These are phyloP conservation scores for Gliomastix tumulicola DNA, from an alignment of 2,329 filamentous ascomycete genomes.

Conservation along the genomic window DNA sequence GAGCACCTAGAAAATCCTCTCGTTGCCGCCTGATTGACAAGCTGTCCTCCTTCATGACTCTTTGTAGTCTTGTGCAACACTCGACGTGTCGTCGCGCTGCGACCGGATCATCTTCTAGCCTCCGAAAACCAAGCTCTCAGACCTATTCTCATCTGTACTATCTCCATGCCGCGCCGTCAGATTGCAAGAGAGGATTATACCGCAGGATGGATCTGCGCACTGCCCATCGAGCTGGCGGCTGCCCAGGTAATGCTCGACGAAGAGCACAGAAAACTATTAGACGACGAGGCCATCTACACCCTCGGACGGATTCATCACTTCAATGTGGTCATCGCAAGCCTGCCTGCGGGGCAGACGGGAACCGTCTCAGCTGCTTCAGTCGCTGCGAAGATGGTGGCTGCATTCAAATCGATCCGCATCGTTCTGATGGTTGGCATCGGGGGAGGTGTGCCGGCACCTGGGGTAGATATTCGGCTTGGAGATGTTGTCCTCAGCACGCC, in stretches of 20 bases:
- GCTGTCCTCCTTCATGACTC: no score
- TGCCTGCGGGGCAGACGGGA: slow-evolving; percentile 22
- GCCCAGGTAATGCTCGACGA: slow-evolving; percentile 16
- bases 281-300: not conserved
- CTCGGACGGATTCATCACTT: slow-evolving; percentile 13
- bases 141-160: no score
- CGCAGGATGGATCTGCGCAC: slow-evolving; percentile 14
- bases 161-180: no score
- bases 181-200: no score
- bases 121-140: no score
- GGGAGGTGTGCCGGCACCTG: slow-evolving; percentile 8
- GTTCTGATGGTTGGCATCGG: slow-evolving; percentile 13
- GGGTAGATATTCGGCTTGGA: slow-evolving; percentile 11
- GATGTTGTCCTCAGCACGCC: slow-evolving; percentile 12
- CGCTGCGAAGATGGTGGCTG: slow-evolving; percentile 18
- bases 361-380: slow-evolving; percentile 18
- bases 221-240: slow-evolving; percentile 14
- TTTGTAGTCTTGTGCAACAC: no score
- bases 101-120: no score
- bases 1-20: no score
- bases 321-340: slow-evolving; percentile 19
- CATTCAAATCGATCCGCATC: slow-evolving; percentile 17
- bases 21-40: no score
- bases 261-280: slow-evolving; percentile 4
- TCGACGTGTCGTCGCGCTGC: no score